Evolutionary conservation across 2,329 filamentous ascomycete genomes (phyloP).

Genomic region (Achaetomium macrosporum): DNA sequence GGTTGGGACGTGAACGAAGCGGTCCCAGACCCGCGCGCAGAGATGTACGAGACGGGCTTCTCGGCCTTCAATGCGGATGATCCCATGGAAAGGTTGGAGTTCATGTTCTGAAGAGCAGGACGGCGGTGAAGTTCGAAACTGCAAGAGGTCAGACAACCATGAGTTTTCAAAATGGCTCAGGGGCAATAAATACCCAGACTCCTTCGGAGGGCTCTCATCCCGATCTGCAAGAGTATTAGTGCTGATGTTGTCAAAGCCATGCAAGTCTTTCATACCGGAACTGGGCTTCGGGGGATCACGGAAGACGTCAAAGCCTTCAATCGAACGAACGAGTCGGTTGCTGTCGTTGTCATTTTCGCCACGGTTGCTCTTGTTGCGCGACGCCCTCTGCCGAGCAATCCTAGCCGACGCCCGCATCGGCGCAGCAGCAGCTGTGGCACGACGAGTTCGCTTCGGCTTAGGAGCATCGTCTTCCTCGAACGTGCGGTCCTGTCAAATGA

Average conservation of each 20-base stretch:
- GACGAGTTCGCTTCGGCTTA: conserved; percentile 23
- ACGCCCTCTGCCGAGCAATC: conserved; percentile 12
- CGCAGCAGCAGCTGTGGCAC: conserved; percentile 1
- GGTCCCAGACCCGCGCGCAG: conserved; percentile 4
- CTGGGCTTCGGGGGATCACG: conserved; percentile 19
- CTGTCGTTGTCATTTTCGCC: conserved; percentile 8
- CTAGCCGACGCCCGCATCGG: conserved; percentile 17
- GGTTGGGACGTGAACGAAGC: conserved; percentile 15
- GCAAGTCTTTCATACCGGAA: conserved; percentile 11
- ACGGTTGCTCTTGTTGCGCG: conserved; percentile 1
- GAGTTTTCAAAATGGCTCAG: background rate
- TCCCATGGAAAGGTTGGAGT: conserved; percentile 13
- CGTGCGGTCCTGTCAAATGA: conserved; percentile 17
- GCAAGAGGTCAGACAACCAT: conserved; percentile 9
- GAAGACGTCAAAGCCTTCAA: conserved; percentile 24
- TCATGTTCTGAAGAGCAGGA: conserved; percentile 20
- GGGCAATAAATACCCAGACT: conserved; percentile 16
- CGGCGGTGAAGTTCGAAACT: conserved; percentile 22
- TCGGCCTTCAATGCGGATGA: conserved; percentile 9
- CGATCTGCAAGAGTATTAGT: conserved; percentile 11
- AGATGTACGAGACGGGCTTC: conserved; percentile 13
- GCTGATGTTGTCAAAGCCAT: background rate
- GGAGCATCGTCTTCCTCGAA: conserved; percentile 16
- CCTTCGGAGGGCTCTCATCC: conserved; percentile 16
- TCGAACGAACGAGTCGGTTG: conserved; percentile 3